Conservation (phyloP, 257 asterid genomes). For the Anisodus tanguticus region DNA sequence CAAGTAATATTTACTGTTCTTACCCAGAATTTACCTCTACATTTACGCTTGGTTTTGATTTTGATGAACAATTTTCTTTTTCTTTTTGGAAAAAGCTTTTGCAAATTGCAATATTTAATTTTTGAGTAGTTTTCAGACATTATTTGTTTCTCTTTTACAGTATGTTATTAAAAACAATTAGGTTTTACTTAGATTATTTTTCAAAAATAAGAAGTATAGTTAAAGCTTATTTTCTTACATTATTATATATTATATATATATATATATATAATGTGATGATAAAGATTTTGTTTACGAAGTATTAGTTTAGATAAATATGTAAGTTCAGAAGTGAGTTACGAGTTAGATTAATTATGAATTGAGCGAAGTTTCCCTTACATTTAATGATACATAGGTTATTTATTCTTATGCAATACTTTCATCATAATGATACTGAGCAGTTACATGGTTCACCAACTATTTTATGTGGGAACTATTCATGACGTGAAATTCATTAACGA, state of each 20-base stretch:
- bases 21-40: not conserved
- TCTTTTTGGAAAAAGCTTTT: not conserved
- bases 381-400: not conserved
- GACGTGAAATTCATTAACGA: not conserved
- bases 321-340: not conserved
- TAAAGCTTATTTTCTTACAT: not conserved
- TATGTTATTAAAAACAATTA: too few relatives aligned
- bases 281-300: not conserved
- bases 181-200: too few relatives aligned
- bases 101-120: not conserved
- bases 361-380: not conserved
- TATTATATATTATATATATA: too few relatives aligned
- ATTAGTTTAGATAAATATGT: not conserved
- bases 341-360: not conserved
- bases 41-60: not conserved
- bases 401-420: not conserved
- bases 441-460: not conserved
- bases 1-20: not conserved
- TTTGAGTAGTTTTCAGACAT: not conserved
- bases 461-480: not conserved
- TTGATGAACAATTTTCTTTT: too few relatives aligned
- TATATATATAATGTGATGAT: not conserved
- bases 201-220: not conserved
- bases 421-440: too few relatives aligned
- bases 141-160: not conserved